Conservation (phyloP, 1,284 basidiomycete genomes). For the Trametes versicolor region DNA sequence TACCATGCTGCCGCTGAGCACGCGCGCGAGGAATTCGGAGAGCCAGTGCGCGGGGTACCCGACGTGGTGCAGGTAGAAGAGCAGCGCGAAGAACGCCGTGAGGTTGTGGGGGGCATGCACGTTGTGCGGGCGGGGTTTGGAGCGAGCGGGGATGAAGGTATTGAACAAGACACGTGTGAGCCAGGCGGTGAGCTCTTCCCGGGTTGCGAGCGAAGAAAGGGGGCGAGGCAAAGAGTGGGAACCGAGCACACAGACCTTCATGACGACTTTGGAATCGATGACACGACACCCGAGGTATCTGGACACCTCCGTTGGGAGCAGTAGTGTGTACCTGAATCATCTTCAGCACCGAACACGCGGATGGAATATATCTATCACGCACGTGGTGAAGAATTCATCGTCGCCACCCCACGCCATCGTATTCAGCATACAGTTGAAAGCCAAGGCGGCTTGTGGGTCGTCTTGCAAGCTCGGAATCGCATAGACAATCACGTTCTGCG, state of each 20-base stretch:
- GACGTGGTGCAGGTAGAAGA: conserved; percentile 48
- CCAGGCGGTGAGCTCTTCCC: conserved; percentile 48
- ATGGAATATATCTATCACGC: background rate
- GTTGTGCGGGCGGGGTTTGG: conserved; percentile 39
- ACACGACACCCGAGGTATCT: conserved; percentile 44
- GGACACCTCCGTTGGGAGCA: conserved; percentile 39
- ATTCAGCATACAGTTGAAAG: conserved; percentile 46
- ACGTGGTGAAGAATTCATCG: conserved; percentile 1
- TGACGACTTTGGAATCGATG: conserved; percentile 30
- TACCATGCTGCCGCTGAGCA: conserved; percentile 42
- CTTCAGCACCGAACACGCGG: background rate
- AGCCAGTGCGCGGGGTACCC: conserved; percentile 50
- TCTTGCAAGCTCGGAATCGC: conserved; percentile 41
- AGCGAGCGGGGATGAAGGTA: conserved; percentile 44
- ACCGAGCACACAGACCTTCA: conserved; percentile 37
- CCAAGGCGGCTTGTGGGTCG: conserved; percentile 36
- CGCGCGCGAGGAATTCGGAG: conserved; percentile 44
- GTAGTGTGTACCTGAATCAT: conserved; percentile 44
- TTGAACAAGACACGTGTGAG: conserved; percentile 50
- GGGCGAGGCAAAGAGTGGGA: conserved; percentile 38
- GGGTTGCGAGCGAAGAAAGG: conserved; percentile 44
- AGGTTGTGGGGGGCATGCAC: conserved; percentile 51
- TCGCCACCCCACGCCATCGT: conserved; percentile 31
- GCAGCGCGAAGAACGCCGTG: conserved; percentile 47
- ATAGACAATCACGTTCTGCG: conserved; percentile 43